Base-by-base conservation (phyloP, 2,329 filamentous ascomycete species). In the Beauveria brongniartii region DNA sequence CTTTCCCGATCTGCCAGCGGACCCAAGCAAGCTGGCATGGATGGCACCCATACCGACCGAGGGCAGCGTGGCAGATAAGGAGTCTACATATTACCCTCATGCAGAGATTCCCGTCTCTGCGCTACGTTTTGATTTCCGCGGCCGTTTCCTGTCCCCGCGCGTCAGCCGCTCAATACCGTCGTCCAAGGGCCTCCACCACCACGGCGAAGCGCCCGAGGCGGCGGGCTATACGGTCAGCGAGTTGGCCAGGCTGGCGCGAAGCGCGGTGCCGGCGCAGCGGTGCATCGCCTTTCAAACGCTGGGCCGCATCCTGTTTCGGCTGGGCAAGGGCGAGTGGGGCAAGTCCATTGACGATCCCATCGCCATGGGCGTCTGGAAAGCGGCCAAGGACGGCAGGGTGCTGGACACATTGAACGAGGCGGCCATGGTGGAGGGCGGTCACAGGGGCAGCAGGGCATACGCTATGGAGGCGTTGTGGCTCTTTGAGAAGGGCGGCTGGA, bases 181-280 rank as follows among this genome's bases (percentile, higher is more conserved):
- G 1, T 87, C 85, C 14, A 84, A 88, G 63, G 94, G 94, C 0
- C 81, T 99, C 16, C 94, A 99, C 73, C 93, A 99, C 73, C 94
- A 99, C 72, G 92, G 89, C 64, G 86, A 92, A 62, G 92, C 93
- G 1, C 94, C 94, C 18, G 91, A 96, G 73, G 91, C 92, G 1
- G 94, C 94, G 0, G 94, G 94, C 0, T 99, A 99, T 74, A 97
- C 94, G 0, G 83, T 99, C 34, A 85, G 86, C 0, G 94, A 99
- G 73, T 80, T 99, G 1, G 87, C 91, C 1, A 84, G 88, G 37
- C 81, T 97, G 2, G 86, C 91, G 5, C 82, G 93, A 40, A 95
- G 90, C 60, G 85, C 87, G 0, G 91, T 96, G 22, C 85, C 94
- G 0, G 88, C 90, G 0, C 94, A 99, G 77, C 79, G 93, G 12